Evolutionary conservation across 805 yeast genomes (phyloP), one percentile per base, ranked within the genome.

Genomic region (Yarrowia bubula): DNA sequence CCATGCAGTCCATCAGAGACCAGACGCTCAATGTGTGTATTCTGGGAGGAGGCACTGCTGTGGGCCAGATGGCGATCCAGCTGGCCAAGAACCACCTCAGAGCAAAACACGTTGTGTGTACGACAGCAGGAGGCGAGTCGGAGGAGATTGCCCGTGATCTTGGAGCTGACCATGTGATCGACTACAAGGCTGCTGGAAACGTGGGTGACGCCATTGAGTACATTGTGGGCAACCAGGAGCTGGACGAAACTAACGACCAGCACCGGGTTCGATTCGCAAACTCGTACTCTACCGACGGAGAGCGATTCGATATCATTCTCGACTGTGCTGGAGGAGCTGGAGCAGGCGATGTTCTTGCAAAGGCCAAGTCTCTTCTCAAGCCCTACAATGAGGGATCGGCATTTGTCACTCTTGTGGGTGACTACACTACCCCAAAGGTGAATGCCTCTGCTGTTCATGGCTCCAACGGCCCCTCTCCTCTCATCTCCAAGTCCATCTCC

Each of bases 1-100:
- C 78, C 9, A 77, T 84, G 5, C 81, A 79, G 66, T n/a, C 51
- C 6, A 15, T 42, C 6, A 18, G 43, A 17, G 42, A 44, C 32
- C 51, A 43, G 43, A 8, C 22, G 7, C 64, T 44, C 43, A 43
- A 44, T 22, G 83, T 88, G 4, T 77, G 89, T 55, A 80, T 90
- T 18, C 76, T 88, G 53, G 96, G 96, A 42, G 93, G 88, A 31
- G 86, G 89, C 8, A 85, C 96, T 1, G 76, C 86, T 13, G 92
- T 88, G 14, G 92, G 92, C 22, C 72, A 80, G 33, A 80, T 78
- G 66, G 78, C 81, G 4, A 76, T 84, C 39, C 89, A 86, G 73
- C 73, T 88, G 44, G 84, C 87, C 9, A 86, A 83, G 72, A 73
- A 80, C 43, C 72, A 75, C 53, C 78, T 78, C 65, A 75, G 79